Evolutionary conservation across 345 rosid genomes (phyloP), one percentile per base, ranked within the genome.

Genomic region (Corchorus olitorius): DNA sequence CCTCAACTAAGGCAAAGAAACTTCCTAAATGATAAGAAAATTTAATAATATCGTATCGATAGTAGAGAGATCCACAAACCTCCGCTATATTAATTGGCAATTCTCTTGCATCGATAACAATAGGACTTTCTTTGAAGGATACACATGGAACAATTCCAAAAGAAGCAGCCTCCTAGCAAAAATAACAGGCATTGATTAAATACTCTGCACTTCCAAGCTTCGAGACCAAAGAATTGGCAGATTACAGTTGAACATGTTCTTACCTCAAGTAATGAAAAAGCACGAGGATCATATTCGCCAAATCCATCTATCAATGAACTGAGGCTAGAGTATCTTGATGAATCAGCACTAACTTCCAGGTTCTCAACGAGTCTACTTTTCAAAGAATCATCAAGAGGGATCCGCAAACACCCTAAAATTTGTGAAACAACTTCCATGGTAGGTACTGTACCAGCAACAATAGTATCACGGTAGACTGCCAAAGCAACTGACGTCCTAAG

Each of bases 221-320:
- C 45, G 11, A 61, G 65, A 17, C 9, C 58, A 58, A 50, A 72
- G 79, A 75, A 68, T 15, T 74, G 14, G 81, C 75, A 73, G 65
- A 68, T 19, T 73, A 8, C 50, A 19, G 56, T 58, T 45, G 43
- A 77, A 17, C 19, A 45, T 39, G 45, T 22, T 68, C 85, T 70
- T 71, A 94, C 98, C 98, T 91, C 97, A 74, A 92, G 91, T 72
- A 92, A 72, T 50, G 97, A 92, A 73, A 94, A 91, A 74, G 99
- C 96, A 81, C 98, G 86, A 78, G 99, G 93, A 79, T 95, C 99
- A 69, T 90, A 95, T 85, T 95, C 98, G 78, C 92, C 99, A 84
- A 93, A 95, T 78, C 98, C 98, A 76, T 95, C 99, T 4, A 95
- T 83, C 71, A 93, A 76, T 27, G 97, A 88, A 80, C 84, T 81